Conservation (phyloP, 169 alveolate genomes). For the Plasmodium malariae region DNA sequence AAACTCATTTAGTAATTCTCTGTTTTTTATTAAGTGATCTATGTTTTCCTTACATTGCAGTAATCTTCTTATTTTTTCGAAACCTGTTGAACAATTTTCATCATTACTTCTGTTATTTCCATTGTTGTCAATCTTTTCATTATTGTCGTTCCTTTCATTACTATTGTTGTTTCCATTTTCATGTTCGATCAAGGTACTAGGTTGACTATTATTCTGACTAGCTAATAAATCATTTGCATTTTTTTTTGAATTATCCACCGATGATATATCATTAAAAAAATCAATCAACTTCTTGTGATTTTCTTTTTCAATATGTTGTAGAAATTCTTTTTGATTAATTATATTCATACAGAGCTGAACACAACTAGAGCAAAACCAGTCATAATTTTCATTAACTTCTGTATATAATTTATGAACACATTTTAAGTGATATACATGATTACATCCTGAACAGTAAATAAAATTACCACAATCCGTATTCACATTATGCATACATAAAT, state of each 20-base stretch:
- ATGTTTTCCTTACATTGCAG: conserved; percentile 52
- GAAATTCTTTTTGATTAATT: conserved; percentile 50
- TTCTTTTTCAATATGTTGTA: conserved; percentile 47
- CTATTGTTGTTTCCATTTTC: neutral
- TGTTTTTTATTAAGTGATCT: conserved; percentile 23
- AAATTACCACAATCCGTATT: conserved; percentile 29
- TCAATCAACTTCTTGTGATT: conserved; percentile 33
- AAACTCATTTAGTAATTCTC: conserved; percentile 16
- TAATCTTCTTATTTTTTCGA: conserved; percentile 26
- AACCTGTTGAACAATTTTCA: no score
- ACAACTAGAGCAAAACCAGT: conserved; percentile 73
- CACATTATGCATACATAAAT: conserved; percentile 67
- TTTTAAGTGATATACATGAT: conserved; percentile 61
- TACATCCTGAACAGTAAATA: conserved; percentile 70
- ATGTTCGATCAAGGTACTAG: neutral
- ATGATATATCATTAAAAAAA: conserved; percentile 16
- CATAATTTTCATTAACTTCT: conserved; percentile 73
- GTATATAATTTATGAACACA: conserved; percentile 61
- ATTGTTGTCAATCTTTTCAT: no score
- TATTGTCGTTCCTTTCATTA: no score
- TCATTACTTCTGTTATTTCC: no score
- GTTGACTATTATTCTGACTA: neutral
- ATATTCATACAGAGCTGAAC: conserved; percentile 52
- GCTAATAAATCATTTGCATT: neutral
- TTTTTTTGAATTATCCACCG: conserved; percentile 5